A percentile compares a stretch with the other conserved stretches of the same genome.
Conservation (phyloP, 371 early-diverging fungal genomes). For the Actinomortierella ambigua region DNA sequence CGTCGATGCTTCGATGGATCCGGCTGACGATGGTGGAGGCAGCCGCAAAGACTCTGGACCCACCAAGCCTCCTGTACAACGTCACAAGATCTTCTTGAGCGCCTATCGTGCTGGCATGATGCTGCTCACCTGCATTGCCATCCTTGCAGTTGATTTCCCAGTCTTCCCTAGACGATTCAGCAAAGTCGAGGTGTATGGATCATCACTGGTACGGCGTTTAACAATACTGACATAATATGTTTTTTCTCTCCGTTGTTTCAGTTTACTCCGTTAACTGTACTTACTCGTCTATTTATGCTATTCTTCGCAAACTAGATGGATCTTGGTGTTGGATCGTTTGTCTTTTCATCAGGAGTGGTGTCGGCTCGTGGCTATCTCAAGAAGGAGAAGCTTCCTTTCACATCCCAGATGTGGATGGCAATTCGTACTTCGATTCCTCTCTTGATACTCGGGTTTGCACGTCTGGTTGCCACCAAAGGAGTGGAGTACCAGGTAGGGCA, state of each 20-base stretch:
- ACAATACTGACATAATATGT: background rate
- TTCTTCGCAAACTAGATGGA: constrained; percentile 73
- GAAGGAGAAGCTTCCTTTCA: constrained; percentile 22
- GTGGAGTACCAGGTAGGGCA: constrained; percentile 76
- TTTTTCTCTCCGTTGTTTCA: background rate
- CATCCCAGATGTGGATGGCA: constrained; percentile 24
- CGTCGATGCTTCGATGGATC: constrained; percentile 12
- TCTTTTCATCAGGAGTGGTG: constrained; percentile 84
- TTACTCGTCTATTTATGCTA: background rate
- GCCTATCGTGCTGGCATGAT: constrained; percentile 80
- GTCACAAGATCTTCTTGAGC: constrained; percentile 59
- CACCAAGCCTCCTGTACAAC: constrained; percentile 16
- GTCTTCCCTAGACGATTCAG: constrained; percentile 91
- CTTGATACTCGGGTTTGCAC: constrained; percentile 71
- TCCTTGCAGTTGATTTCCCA: constrained; percentile 96
- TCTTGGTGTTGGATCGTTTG: constrained; percentile 83
- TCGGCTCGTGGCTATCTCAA: constrained; percentile 62
- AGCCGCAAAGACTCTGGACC: constrained; percentile 9
- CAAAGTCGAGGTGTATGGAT: constrained; percentile 93
- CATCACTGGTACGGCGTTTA: constrained; percentile 75
- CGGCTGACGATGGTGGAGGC: constrained; percentile 8
- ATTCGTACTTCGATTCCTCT: constrained; percentile 59
- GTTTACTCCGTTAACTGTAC: constrained; percentile 1
- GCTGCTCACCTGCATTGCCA: constrained; percentile 81
- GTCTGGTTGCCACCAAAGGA: constrained; percentile 76